phyloP scores from a whole-genome alignment of 1,139 yeast genomes.

The Pichia inconspicua region DNA sequence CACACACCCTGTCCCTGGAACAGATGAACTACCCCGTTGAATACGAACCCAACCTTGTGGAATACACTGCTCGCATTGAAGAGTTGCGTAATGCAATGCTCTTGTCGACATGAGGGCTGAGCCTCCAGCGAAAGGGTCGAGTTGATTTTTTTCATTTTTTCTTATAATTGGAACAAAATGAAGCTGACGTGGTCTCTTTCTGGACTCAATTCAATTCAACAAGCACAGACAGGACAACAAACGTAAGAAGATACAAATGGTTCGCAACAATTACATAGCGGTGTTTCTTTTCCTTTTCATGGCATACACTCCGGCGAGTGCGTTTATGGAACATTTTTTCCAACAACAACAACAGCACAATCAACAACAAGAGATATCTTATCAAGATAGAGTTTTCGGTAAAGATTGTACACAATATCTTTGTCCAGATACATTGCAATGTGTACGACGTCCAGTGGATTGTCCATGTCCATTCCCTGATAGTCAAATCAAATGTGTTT shows the following conservation, averaged over 20 bases:
- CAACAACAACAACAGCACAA: constrained; percentile 32
- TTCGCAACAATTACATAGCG: not conserved
- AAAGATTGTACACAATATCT: constrained; percentile 57
- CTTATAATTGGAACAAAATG: no score
- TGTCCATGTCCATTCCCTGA: constrained; percentile 91
- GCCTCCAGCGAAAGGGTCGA: not conserved
- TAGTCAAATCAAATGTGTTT: constrained; percentile 71
- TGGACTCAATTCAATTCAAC: no score
- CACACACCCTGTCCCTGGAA: constrained; percentile 22
- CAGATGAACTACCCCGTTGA: constrained; percentile 27
- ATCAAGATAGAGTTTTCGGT: constrained; percentile 21
- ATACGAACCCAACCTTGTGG: constrained; percentile 17
- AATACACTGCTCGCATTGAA: constrained; percentile 2
- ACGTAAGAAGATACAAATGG: not conserved
- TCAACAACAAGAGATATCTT: constrained; percentile 27
- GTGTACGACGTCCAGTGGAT: constrained; percentile 60
- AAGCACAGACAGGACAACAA: no score
- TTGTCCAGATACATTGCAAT: constrained; percentile 74
- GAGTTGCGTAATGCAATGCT: not conserved
- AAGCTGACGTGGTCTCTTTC: not conserved
- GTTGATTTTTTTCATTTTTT: not conserved
- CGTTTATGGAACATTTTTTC: constrained; percentile 16
- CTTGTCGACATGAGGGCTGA: not conserved
- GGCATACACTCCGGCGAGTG: constrained; percentile 3
- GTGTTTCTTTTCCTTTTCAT: not conserved